Percentiles rank a stretch among this genome's conserved stretches.
Conservation (phyloP, 140 eudicot species). For the Anethum foeniculum region DNA sequence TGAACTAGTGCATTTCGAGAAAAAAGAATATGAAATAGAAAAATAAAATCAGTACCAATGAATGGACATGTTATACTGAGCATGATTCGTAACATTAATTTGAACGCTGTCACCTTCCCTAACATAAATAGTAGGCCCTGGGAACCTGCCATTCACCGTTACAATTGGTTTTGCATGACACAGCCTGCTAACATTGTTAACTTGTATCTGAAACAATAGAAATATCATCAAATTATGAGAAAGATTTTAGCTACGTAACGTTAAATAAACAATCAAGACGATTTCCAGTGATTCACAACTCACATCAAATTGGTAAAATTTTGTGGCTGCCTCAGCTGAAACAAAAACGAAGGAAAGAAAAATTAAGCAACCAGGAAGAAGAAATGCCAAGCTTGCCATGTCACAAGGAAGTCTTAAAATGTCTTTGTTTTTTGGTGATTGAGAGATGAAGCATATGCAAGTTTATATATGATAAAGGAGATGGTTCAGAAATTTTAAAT, state of each 20-base stretch:
- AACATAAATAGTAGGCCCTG: slow-evolving; percentile 73
- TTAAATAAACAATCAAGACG: background rate
- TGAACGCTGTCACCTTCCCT: slow-evolving; percentile 62
- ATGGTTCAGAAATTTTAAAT: background rate
- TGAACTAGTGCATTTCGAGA: background rate
- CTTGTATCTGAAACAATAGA: slow-evolving; percentile 32
- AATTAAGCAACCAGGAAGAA: slow-evolving; percentile 5
- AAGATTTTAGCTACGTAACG: background rate
- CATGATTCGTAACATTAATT: slow-evolving; percentile 65
- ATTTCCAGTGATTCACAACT: slow-evolving; percentile 8
- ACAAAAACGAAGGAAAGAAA: slow-evolving; percentile 22
- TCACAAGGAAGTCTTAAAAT: background rate
- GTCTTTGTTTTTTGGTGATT: background rate
- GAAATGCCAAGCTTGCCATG: slow-evolving; percentile 25
- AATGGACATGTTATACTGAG: slow-evolving; percentile 73
- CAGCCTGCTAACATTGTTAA: slow-evolving; percentile 25
- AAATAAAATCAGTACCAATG: slow-evolving; percentile 41
- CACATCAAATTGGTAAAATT: slow-evolving; percentile 60
- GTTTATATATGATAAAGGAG: slow-evolving; percentile 1
- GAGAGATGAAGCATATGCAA: background rate
- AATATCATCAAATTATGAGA: background rate
- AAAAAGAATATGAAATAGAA: background rate
- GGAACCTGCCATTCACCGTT: slow-evolving; percentile 65
- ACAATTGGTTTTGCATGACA: slow-evolving; percentile 79
- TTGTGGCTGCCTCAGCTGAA: slow-evolving; percentile 45